Base-by-base conservation (phyloP, 2,329 filamentous ascomycete species). In the Phyllosticta citriasiana region DNA sequence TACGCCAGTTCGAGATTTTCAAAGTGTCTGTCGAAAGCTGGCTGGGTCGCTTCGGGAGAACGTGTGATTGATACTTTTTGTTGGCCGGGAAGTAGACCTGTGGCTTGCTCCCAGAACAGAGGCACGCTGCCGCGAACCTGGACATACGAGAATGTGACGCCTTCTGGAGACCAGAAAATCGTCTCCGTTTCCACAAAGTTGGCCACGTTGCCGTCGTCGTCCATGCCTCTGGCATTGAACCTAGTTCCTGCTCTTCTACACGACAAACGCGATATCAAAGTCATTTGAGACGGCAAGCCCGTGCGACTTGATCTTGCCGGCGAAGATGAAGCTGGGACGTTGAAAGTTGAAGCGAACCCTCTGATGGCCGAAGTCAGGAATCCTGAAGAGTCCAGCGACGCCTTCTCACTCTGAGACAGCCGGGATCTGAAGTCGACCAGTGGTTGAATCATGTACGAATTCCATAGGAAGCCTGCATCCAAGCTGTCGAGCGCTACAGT, bases 171-270 rank as follows among this genome's bases (percentile, higher is more conserved):
- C 88, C 89, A 96, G 70, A 95, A 92, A 51, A 93, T 85, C 0
- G 91, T 96, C 75, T 99, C 94, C 0, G 91, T 94, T 74, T 99
- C 94, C n/a, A 97, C 94, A 74, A 96, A 99, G 73, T 99, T 99
- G 63, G 94, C 92, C 27, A 97, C 94, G 68, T 97, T 91, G 14
- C 94, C 94, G 70, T 97, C 91, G 71, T 99, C 94, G 70, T 99
- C 94, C 65, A 99, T 96, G 50, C 94, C 94, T 66, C 94, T 84
- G n/a, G 93, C 88, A 73, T 97, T 97, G 80, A 97, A 99, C 51
- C 94, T 84, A 16, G 94, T 99, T 24, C 94, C 94, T 19, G 94
- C 94, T 76, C 93, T 85, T 67, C 86, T 83, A 70, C 92, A 97
- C 1, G 94, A 97, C 47, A 97, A 79, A 33, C 94, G 84, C 1